These are phyloP conservation scores for Paraglomus brasilianum DNA, from an alignment of 192 early-diverging fungal species.

Conservation along the genomic window DNA sequence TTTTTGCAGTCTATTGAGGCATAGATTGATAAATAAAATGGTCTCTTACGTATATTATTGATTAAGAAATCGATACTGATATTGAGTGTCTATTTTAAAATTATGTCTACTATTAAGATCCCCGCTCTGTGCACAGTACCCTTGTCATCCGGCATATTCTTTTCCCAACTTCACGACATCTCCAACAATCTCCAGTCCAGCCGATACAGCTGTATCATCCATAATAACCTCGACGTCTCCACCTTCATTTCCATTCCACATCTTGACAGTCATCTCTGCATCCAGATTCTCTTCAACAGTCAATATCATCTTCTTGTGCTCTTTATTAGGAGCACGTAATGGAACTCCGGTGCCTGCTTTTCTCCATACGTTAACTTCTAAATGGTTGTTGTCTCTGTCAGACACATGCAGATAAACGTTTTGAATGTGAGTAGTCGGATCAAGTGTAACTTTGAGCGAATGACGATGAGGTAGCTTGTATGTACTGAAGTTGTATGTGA, in stretches of 20 bases:
- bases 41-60: too few species aligned
- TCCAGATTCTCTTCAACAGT: constrained; percentile 37
- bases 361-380: constrained; percentile 34
- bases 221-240: constrained; percentile 33
- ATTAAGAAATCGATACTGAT: too few species aligned
- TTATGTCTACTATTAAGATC: too few species aligned
- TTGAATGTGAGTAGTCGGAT: constrained; percentile 22
- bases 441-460: constrained; percentile 29
- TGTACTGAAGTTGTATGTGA: constrained; percentile 40
- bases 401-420: constrained; percentile 28
- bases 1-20: too few species aligned
- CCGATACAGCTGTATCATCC: constrained; percentile 32
- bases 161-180: constrained; percentile 34
- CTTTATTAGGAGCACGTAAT: constrained; percentile 41
- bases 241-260: constrained; percentile 30
- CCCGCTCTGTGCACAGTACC: too few species aligned
- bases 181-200: constrained; percentile 41
- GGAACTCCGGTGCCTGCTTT: constrained; percentile 40
- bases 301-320: constrained; percentile 33
- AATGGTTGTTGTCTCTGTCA: constrained; percentile 20
- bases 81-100: too few species aligned
- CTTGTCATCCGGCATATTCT: too few species aligned
- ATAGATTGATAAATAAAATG: too few species aligned
- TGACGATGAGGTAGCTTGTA: constrained; percentile 32
- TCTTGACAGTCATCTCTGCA: constrained; percentile 28